Percentiles rank a stretch among this genome's conserved stretches.
phyloP scores from a whole-genome alignment of 352 stramenopile genomes.

The Phytopythium litorale region DNA sequence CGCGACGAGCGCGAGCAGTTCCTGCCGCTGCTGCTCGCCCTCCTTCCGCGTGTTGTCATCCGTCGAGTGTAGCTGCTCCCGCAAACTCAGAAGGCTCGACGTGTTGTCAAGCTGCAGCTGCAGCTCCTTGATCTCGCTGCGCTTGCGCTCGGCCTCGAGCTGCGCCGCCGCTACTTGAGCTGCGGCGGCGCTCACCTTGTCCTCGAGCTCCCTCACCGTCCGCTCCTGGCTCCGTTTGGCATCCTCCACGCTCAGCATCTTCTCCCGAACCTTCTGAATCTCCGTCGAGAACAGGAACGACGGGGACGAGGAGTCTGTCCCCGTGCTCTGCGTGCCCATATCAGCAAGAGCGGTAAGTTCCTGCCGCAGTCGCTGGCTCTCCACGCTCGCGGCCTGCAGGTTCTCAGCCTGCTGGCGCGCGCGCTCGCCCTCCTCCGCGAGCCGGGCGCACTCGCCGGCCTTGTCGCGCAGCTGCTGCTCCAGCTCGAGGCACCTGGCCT shows the following conservation, averaged over 20 bases:
- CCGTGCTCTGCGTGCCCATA: neutral
- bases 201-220: constrained; percentile 30
- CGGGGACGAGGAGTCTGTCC: constrained; percentile 5
- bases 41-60: constrained; percentile 40
- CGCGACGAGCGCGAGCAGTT: constrained; percentile 34
- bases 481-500: constrained; percentile 45
- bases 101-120: constrained; percentile 46
- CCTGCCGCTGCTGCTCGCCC: constrained; percentile 36
- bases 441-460: constrained; percentile 33
- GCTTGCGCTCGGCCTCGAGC: constrained; percentile 42
- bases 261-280: constrained; percentile 26
- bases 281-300: constrained; percentile 22
- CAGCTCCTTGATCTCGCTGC: constrained; percentile 42
- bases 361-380: constrained; percentile 33
- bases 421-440: constrained; percentile 20
- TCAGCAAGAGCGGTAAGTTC: constrained; percentile 27
- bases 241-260: constrained; percentile 12
- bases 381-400: constrained; percentile 32
- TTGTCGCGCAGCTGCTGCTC: constrained; percentile 48
- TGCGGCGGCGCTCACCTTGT: constrained; percentile 21
- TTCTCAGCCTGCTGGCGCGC: constrained; percentile 27
- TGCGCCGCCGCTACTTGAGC: constrained; percentile 21
- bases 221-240: constrained; percentile 13
- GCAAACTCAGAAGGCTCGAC: constrained; percentile 28
- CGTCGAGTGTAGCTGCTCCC: constrained; percentile 48